phyloP scores from a whole-genome alignment of 1,139 yeast species.

The Fermentozyma sake region DNA sequence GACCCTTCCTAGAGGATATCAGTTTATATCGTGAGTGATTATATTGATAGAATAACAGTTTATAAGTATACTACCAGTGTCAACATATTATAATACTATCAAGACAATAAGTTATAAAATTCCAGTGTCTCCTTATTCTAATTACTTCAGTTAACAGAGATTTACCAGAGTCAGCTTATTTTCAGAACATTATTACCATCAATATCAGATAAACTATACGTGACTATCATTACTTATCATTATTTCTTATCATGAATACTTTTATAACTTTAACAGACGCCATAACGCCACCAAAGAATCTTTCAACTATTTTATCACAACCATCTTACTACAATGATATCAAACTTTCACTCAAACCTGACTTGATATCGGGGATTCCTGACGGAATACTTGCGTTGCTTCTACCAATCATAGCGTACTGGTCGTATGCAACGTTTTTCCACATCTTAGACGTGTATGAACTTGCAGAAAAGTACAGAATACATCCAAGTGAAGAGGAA shows the following conservation, averaged over 20 bases:
- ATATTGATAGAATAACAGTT: too few relatives aligned
- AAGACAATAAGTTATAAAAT: too few relatives aligned
- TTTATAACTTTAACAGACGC: too few relatives aligned
- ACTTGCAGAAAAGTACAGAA: conserved; percentile 76
- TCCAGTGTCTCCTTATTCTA: too few relatives aligned
- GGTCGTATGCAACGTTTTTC: conserved; percentile 73
- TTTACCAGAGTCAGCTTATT: too few relatives aligned
- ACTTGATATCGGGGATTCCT: conserved; percentile 53
- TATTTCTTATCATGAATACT: neutral
- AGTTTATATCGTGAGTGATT: too few relatives aligned
- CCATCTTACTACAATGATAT: conserved; percentile 9
- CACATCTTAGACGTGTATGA: conserved; percentile 69
- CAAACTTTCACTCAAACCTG: conserved; percentile 22
- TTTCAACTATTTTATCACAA: conserved; percentile 13
- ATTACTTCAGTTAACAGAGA: too few relatives aligned
- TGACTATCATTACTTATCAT: neutral
- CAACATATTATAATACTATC: too few relatives aligned
- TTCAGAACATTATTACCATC: neutral
- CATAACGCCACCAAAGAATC: conserved; percentile 15
- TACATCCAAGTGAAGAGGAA: conserved; percentile 90
- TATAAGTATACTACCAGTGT: too few relatives aligned
- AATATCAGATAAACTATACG: neutral
- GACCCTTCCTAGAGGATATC: too few relatives aligned
- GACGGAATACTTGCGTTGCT: conserved; percentile 73
- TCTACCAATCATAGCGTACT: conserved; percentile 77